Conservation (phyloP, 75 land plant species). For the Isoetes taiwanensis region DNA sequence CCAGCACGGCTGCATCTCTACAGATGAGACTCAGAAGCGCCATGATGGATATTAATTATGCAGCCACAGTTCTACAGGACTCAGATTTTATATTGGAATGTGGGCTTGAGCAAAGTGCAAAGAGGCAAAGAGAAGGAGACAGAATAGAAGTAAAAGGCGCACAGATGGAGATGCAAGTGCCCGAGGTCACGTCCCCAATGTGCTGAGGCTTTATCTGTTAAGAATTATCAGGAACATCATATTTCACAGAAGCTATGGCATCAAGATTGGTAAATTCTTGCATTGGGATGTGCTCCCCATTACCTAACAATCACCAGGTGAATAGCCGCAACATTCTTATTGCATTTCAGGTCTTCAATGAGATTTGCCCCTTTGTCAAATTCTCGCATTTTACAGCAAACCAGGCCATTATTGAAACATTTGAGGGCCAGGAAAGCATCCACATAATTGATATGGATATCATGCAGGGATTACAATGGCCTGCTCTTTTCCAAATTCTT, state of each 20-base stretch:
- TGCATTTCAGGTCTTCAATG: constrained; percentile 92
- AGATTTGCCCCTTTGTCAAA: constrained; percentile 78
- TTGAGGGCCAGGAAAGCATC: constrained; percentile 61
- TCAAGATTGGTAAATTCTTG: constrained; percentile 68
- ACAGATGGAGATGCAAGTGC: too few species aligned
- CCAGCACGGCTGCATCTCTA: too few species aligned
- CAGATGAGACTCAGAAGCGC: too few species aligned
- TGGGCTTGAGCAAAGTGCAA: too few species aligned
- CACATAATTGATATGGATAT: constrained; percentile 93
- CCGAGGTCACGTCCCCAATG: too few species aligned
- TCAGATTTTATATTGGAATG: too few species aligned
- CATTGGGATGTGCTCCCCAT: constrained; percentile 58
- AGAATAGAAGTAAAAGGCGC: too few species aligned
- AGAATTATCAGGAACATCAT: too few species aligned
- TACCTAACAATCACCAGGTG: constrained; percentile 29
- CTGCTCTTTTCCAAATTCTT: constrained; percentile 83
- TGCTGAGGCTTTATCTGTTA: too few species aligned
- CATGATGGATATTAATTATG: too few species aligned
- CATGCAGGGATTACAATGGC: constrained; percentile 98
- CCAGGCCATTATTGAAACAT: constrained; percentile 92
- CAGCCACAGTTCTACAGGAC: too few species aligned
- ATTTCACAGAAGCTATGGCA: constrained; percentile 93
- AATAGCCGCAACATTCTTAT: constrained; percentile 39
- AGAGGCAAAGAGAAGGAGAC: too few species aligned
- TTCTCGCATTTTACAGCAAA: constrained; percentile 98